Conservation (phyloP, 305 asterid genomes). For the Caryopteris hybrid region DNA sequence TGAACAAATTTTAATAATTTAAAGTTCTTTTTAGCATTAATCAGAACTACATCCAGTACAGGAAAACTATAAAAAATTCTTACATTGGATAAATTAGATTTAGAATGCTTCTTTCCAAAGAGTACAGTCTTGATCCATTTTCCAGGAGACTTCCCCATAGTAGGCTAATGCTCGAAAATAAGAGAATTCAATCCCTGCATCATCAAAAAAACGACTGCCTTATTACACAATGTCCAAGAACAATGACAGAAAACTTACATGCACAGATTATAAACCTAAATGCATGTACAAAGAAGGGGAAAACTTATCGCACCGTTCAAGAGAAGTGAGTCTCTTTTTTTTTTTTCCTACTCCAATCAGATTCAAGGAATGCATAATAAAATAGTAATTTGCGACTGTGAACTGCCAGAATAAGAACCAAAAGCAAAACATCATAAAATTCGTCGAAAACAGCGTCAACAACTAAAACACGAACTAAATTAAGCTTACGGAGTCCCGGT, state of each 20-base stretch:
- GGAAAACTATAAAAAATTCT: slow-evolving; percentile 7
- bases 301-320: background rate
- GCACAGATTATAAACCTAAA: background rate
- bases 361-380: background rate
- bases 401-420: background rate
- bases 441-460: background rate
- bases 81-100: slow-evolving; percentile 49
- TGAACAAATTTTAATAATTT: background rate
- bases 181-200: slow-evolving; percentile 30
- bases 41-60: background rate
- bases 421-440: background rate
- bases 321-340: background rate
- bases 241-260: background rate
- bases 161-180: slow-evolving; percentile 19
- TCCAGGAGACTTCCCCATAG: slow-evolving; percentile 84
- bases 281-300: background rate
- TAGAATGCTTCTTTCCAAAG: slow-evolving; percentile 63
- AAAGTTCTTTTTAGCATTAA: background rate
- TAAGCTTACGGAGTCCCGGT: background rate
- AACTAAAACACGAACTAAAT: background rate
- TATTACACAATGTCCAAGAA: background rate
- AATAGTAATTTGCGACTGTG: background rate
- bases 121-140: slow-evolving; percentile 69
- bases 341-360: background rate
- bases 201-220: background rate